Percentiles rank a stretch among this genome's conserved stretches.
Evolutionary conservation across 1,139 yeast species (phyloP).

Genomic region (Geotrichum australiense): DNA sequence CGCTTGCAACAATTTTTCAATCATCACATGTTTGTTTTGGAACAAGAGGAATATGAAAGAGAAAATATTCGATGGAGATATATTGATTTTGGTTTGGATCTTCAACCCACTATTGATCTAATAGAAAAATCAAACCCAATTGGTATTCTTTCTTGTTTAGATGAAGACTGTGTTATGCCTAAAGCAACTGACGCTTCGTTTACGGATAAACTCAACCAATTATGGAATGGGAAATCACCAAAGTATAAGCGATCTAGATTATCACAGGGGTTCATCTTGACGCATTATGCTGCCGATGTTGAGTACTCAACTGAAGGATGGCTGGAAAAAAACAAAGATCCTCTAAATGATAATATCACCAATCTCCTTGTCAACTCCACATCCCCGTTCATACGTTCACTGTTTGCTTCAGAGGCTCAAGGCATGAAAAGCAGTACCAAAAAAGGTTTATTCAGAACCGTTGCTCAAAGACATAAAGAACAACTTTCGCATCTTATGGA

Average conservation of each 20-base stretch:
- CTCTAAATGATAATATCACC: slow-evolving; percentile 71
- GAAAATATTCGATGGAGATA: slow-evolving; percentile 96
- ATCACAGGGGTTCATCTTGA: slow-evolving; percentile 54
- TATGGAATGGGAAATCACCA: slow-evolving; percentile 52
- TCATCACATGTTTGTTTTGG: slow-evolving; percentile 94
- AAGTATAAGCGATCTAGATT: slow-evolving; percentile 67
- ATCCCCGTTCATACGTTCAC: slow-evolving; percentile 44
- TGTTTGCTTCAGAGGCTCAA: slow-evolving; percentile 36
- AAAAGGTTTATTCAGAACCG: slow-evolving; percentile 60
- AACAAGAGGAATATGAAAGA: slow-evolving; percentile 88
- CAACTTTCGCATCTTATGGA: slow-evolving; percentile 67
- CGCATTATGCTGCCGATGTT: slow-evolving; percentile 94
- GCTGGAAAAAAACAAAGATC: slow-evolving; percentile 93
- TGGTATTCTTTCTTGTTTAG: slow-evolving; percentile 79
- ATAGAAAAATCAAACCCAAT: slow-evolving; percentile 71
- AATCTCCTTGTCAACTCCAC: slow-evolving; percentile 50
- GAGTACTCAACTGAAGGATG: slow-evolving; percentile 89
- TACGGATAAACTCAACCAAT: slow-evolving; percentile 64
- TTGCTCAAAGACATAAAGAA: slow-evolving; percentile 68
- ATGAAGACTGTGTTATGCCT: slow-evolving; percentile 95
- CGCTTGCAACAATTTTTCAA: slow-evolving; percentile 94
- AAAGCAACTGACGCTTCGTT: slow-evolving; percentile 78
- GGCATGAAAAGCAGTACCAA: slow-evolving; percentile 22
- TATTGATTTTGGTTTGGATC: slow-evolving; percentile 92
- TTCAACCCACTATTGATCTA: slow-evolving; percentile 89